Base-by-base conservation (phyloP, 2,329 filamentous ascomycete genomes). In the Fusarium citri region DNA sequence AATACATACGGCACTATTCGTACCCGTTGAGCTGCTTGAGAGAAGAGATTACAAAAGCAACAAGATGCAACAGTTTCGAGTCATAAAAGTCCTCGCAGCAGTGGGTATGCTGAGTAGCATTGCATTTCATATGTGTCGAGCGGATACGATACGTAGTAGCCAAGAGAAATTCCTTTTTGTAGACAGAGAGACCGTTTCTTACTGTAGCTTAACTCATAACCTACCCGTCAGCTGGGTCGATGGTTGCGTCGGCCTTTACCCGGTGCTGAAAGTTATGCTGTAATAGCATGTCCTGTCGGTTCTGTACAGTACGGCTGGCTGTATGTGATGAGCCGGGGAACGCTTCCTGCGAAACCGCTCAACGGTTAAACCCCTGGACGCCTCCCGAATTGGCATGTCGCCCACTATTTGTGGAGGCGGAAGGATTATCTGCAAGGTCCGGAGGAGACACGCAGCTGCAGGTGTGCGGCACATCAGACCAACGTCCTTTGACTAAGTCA, bases 291-390 rank as follows among this genome's bases (percentile, higher is more conserved):
- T 37, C 7, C 18, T 37, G 34, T n/a, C 18, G 34, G 34, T 37
- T 37, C 34, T 25, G 26, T 41, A 41, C 20, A 40, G 28, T 25
- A 30, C 49, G 37, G 45, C 28, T 22, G 14, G 23, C 59, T 34
- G 41, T 59, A 40, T 42, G 23, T 15, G 34, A 28, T 28, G 34
- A n/a, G 23, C 31, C 57, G 42, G 56, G 66, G 53, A 55, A 20
- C 51, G 26, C 28, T 56, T 64, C 34, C 55, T 51, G 54, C 37
- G 49, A 54, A 49, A 41, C 46, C 54, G 59, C 63, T 59, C 55
- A 64, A 69, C 55, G 49, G 49, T 26, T 54, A 34, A 54, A 69
- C 46, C 58, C 56, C 69, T 62, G 53, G 43, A 23, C 6, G 18
- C 18, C n/a, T 57, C 43, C 61, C 43, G 28, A 67, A 66, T 69